Conservation (phyloP, 2,329 filamentous ascomycete genomes). For the Colletotrichum chrysophilum region DNA sequence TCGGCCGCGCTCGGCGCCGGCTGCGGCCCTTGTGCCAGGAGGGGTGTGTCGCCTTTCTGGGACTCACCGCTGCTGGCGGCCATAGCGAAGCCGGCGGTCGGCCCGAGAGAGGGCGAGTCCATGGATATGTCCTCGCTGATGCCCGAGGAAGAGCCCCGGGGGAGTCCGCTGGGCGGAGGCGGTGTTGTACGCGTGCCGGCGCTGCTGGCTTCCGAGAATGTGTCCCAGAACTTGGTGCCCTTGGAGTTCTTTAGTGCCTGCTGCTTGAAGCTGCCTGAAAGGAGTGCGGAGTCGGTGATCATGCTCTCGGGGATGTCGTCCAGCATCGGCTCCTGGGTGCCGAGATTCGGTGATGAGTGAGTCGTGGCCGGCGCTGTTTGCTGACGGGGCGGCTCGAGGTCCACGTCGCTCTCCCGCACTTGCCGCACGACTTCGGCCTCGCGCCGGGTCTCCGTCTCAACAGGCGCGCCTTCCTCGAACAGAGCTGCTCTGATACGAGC, state of each 20-base stretch:
- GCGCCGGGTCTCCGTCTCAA: conserved; percentile 86
- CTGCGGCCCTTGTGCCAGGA: conserved; percentile 37
- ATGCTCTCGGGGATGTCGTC: conserved; percentile 76
- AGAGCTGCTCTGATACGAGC: conserved; percentile 90
- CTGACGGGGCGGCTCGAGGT: conserved; percentile 52
- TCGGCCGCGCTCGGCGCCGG: conserved; percentile 70
- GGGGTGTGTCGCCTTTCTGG: conserved; percentile 40
- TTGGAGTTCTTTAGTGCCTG: conserved; percentile 76
- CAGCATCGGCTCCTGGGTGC: conserved; percentile 62
- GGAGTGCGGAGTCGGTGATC: conserved; percentile 58
- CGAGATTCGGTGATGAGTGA: conserved; percentile 72
- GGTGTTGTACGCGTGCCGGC: conserved; percentile 56
- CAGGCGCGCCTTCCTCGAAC: conserved; percentile 83
- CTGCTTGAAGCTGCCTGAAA: conserved; percentile 75
- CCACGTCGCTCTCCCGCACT: conserved; percentile 86
- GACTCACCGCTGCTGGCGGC: conserved; percentile 23
- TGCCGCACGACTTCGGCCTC: conserved; percentile 97
- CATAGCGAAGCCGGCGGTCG: conserved; percentile 37
- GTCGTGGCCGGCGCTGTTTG: conserved; percentile 59
- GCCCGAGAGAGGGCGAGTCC: conserved; percentile 66
- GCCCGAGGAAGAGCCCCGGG: conserved; percentile 62
- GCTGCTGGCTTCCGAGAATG: conserved; percentile 72
- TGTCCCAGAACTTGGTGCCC: conserved; percentile 78
- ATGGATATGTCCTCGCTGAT: conserved; percentile 75
- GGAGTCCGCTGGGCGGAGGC: conserved; percentile 69